Base-by-base conservation (phyloP, 306 rosid genomes). In the Dicorynia guianensis region DNA sequence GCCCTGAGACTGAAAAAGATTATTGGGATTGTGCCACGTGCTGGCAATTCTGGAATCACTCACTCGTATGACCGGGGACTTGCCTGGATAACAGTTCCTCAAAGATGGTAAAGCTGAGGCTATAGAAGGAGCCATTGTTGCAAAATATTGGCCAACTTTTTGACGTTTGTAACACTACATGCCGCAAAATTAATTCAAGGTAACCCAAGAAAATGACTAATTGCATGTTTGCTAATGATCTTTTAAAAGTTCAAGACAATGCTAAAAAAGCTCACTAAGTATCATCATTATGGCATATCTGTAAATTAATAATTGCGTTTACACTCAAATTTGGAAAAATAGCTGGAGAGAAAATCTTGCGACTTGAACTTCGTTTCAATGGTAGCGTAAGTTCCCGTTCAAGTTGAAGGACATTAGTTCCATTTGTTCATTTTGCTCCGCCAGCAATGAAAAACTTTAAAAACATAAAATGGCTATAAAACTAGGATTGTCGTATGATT, bases 1-100 rank as follows among this genome's bases (percentile, higher is more conserved):
- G 89, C 60, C 85, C 89, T 1, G 83, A 86, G 69, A 85, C 89
- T 34, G 83, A 80, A 60, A 71, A 71, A 75, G 42, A 85, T 86
- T 83, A 61, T 86, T 8, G 87, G 89, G 5, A 38, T 83, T 53
- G 25, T 59, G 70, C 81, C 89, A 11, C 87, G 83, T 65, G 85
- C 79, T 13, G 89, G 80, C 67, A 82, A 63, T 57, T 80, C 83
- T 5, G 89, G 74, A 0, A 86, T 86, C 69, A 74, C 89, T 69
- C 81, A 80, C 50, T 77, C 80, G 72, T 81, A 66, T 77, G 85
- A 86, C 8, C 74, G 81, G 81, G 18, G 77, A 83, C 50, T 72
- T 54, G 71, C 40, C 87, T 11, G 87, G 87, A 60, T 44, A 83
- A 65, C 87, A 86, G 75, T 71, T 83, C 34, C 79, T 86, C 64